Evolutionary conservation across 768 basidiomycete species (phyloP), one percentile per base, ranked within the genome.

Genomic region (Austroboletus eburneus): DNA sequence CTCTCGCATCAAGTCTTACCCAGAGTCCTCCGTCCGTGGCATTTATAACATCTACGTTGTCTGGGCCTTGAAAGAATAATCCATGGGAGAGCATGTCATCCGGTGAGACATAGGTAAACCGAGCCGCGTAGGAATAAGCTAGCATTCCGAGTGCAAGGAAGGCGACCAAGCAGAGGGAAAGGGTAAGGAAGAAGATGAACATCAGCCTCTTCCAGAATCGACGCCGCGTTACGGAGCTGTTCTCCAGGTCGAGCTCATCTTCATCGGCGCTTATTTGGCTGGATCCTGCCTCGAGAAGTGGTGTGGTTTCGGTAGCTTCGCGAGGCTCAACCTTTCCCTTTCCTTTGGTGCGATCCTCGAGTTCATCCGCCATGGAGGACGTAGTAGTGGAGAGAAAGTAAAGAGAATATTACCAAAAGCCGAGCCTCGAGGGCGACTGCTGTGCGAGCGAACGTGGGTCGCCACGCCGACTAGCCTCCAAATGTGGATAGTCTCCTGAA

Each of bases 61-160:
- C 76, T 0, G 87, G 86, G 2, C 83, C 83, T 35, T 71, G 63
- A 37, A 85, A 65, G 9, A 78, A 72, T 14, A 89, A 57, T 17
- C 77, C 76, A 13, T 72, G 67, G 32, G 77, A 66, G 29, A 87
- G 59, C 44, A 87, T 62, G 51, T 80, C 78, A 50, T 86, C 75
- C 12, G 81, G 72, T 3, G 80, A 76, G 14, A 80, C 56, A 45
- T 65, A 62, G 13, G 78, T 73, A 1, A 77, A 77, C 25, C 72
- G 72, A 16, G 82, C 70, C 17, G 81, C 78, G 55, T 87, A 89
- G 3, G 81, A 80, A 70, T 78, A 85, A 5, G 79, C 82, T 9
- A 87, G 67, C 16, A 85, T 55, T 4, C 68, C 72, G 9, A 80
- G 37, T 3, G 73, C 41, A 13, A 75, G 55, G 32, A 79, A 69